Evolutionary conservation across 1,139 yeast species (phyloP), one percentile per base, ranked within the genome.

Genomic region (Blastobotrys apis): DNA sequence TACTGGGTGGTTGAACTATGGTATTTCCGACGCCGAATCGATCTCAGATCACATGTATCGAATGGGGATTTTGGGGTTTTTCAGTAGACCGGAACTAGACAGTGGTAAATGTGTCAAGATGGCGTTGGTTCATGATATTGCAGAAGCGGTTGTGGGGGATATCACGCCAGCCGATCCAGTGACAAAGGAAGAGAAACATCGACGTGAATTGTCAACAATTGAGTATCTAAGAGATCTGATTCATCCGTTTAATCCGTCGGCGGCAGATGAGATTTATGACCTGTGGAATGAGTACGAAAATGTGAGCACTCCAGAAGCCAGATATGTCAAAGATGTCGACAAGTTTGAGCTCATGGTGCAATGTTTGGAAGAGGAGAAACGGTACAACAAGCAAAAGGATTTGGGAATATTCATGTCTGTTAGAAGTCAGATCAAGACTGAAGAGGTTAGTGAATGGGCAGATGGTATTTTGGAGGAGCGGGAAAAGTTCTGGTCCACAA

Each of bases 21-120:
- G 33, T 22, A 20, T 48, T 17, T 38, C 25, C 12, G 58, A 66
- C 23, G 74, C 75, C 1, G 94, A 92, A 64, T 80, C 90, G 41
- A 90, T 92, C 46, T 75, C 90, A 15, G 98, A 92, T 64, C 99
- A 92, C 64, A 92, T 92, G 97, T 92, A 92, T 63, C 75, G 99
- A 50, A 92, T 94, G 97, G 80, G 90, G 4, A 72, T 90, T 36
- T 80, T 90, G 44, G 73, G 94, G 20, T 77, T 90, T 84, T 74
- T 85, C 33, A 82, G 84, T 54, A 66, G 80, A 43, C 64, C 67
- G 12, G 51, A 58, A 4, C 65, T 75, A 6, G 69, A 76, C 52
- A 60, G 68, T n/a, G 66, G 65, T 33, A 67, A 77, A 54, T 88
- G 97, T 71, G 84, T 81, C 43, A 83, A 85, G 64, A 88, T 92